A percentile compares a stretch with the other conserved stretches of the same genome.
These are phyloP conservation scores for Daldinia grandis DNA, from an alignment of 495 filamentous ascomycete species.

Conservation along the genomic window DNA sequence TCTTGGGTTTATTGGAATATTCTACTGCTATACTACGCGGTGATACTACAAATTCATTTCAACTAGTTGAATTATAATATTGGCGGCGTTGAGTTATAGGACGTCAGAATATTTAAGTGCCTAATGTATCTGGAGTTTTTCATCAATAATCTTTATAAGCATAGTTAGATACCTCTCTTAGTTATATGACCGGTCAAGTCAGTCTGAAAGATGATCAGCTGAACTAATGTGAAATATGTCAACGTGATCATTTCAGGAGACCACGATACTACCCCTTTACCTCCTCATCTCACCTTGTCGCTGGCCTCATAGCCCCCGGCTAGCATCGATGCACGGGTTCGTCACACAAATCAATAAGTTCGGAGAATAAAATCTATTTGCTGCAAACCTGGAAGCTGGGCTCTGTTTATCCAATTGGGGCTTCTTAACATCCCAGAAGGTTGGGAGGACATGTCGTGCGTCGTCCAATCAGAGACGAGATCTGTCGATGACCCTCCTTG, in stretches of 20 bases:
- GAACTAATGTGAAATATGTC: background rate
- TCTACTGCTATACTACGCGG: background rate
- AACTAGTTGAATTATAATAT: background rate
- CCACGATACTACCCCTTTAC: constrained; percentile 8
- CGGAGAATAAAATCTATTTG: constrained; percentile 20
- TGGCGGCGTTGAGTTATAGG: background rate
- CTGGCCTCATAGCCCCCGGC: background rate
- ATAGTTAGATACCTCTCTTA: no score
- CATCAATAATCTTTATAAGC: background rate
- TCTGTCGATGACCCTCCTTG: constrained; percentile 1
- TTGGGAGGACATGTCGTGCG: background rate
- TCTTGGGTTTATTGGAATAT: constrained; percentile 10
- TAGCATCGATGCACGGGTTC: constrained; percentile 23
- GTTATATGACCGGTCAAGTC: background rate
- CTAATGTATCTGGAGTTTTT: background rate
- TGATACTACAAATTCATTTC: background rate
- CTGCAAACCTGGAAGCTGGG: constrained; percentile 29
- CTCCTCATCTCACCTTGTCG: constrained; percentile 10
- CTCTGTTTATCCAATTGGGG: constrained; percentile 14
- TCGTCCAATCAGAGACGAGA: constrained; percentile 10
- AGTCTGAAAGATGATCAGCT: background rate
- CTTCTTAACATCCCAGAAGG: background rate
- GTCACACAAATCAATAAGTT: constrained; percentile 17
- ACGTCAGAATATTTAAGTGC: background rate
- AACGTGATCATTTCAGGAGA: constrained; percentile 18